These are phyloP conservation scores for Termitomyces bulborhizus DNA, from an alignment of 768 basidiomycete species.

Conservation along the genomic window DNA sequence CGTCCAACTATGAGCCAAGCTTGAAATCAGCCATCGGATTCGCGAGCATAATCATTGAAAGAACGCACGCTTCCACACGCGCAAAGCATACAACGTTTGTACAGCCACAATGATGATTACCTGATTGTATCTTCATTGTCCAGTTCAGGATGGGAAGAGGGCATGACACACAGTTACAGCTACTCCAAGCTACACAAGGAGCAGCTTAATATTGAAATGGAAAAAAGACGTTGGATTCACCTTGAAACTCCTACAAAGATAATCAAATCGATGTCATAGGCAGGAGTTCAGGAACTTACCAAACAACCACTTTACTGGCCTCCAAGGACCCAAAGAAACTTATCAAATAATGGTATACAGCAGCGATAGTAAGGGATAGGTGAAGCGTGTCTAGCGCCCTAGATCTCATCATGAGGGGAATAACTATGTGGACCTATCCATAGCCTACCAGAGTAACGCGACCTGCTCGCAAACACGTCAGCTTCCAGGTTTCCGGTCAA, in stretches of 20 bases:
- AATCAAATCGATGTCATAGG: background rate
- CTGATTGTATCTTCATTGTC: conserved; percentile 5
- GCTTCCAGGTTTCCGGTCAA: background rate
- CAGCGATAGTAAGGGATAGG: conserved; percentile 18
- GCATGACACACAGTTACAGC: conserved; percentile 17
- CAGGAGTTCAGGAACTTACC: conserved; percentile 2
- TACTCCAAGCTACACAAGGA: conserved; percentile 14
- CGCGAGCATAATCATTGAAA: background rate
- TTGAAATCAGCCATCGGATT: background rate
- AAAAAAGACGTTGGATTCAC: background rate
- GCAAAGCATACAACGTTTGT: conserved; percentile 22
- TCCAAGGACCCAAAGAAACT: conserved; percentile 16
- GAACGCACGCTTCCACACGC: conserved; percentile 24
- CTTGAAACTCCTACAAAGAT: conserved; percentile 18
- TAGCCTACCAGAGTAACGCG: conserved; percentile 15
- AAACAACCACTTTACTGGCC: conserved; percentile 10
- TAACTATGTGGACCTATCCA: background rate
- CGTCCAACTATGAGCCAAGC: conserved; percentile 10
- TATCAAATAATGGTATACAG: conserved; percentile 24
- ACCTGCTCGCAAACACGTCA: conserved; percentile 8
- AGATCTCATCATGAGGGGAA: background rate
- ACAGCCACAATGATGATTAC: conserved; percentile 21
- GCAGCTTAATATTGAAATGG: background rate
- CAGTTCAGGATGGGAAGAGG: no score
- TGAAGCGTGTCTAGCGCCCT: conserved; percentile 21